A percentile compares a stretch with the other conserved stretches of the same genome.
These are phyloP conservation scores for Pseudoneurospora amorphoporcata DNA, from an alignment of 495 filamentous ascomycete species.

Conservation along the genomic window DNA sequence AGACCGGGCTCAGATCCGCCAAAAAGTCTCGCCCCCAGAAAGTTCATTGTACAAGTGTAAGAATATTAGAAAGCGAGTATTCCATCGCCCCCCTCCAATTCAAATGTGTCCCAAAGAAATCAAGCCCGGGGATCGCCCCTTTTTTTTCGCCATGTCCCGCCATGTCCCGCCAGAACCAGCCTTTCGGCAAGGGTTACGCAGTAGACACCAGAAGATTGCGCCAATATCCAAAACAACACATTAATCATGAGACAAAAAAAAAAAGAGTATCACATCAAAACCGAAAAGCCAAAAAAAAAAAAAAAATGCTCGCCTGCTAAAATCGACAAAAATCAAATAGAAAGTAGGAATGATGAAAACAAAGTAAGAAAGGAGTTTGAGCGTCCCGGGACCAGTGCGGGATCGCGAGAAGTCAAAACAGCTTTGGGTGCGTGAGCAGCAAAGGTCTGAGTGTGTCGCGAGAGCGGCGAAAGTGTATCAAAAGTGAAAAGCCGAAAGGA, in stretches of 20 bases:
- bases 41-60: not conserved
- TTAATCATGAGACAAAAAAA: not conserved
- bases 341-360: slow-evolving; percentile 9
- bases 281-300: slow-evolving; percentile 16
- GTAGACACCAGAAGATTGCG: slow-evolving; percentile 18
- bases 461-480: slow-evolving; percentile 26
- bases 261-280: slow-evolving; percentile 11
- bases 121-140: slow-evolving; percentile 5
- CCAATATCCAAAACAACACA: slow-evolving; percentile 11
- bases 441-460: slow-evolving; percentile 26
- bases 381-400: slow-evolving; percentile 10
- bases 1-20: not conserved
- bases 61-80: not conserved
- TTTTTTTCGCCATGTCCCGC: slow-evolving; percentile 11
- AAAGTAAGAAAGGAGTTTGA: slow-evolving; percentile 11
- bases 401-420: slow-evolving; percentile 17
- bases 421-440: slow-evolving; percentile 27
- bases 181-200: slow-evolving; percentile 13
- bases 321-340: slow-evolving; percentile 5
- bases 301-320: slow-evolving; percentile 24
- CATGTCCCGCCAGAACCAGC: slow-evolving; percentile 3
- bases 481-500: slow-evolving; percentile 2
- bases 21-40: not conserved
- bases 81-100: not conserved
- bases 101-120: slow-evolving; percentile 7